Conservation (phyloP, 164 flowering plant genomes). For the Kingdonia uniflora region DNA sequence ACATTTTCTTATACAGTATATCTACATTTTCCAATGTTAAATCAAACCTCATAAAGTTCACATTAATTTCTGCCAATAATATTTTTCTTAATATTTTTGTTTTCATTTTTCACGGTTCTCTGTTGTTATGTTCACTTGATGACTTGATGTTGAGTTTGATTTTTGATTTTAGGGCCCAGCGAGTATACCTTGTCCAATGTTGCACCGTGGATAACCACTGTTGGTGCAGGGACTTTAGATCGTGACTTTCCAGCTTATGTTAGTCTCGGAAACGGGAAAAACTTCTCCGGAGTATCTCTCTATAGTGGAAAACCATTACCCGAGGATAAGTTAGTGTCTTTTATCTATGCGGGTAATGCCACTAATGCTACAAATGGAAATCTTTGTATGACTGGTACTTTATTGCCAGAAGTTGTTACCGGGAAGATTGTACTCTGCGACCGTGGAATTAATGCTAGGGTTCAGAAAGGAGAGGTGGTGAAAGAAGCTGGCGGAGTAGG, state of each 20-base stretch:
- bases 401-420: slow-evolving; percentile 42
- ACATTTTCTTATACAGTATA: too few species aligned
- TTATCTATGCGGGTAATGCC: slow-evolving; percentile 55
- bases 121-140: too few species aligned
- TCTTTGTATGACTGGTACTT: slow-evolving; percentile 45
- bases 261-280: slow-evolving; percentile 53
- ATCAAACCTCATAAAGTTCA: too few species aligned
- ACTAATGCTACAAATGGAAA: slow-evolving; percentile 34
- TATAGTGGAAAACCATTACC: slow-evolving; percentile 43
- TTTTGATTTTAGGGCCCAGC: slow-evolving; percentile 36
- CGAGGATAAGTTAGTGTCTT: slow-evolving; percentile 18
- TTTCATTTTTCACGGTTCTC: too few species aligned
- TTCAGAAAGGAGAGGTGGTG: slow-evolving; percentile 54
- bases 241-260: slow-evolving; percentile 75
- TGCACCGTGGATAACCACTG: slow-evolving; percentile 91
- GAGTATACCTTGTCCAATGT: slow-evolving; percentile 47
- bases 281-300: slow-evolving; percentile 55
- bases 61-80: too few species aligned
- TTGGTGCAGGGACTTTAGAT: slow-evolving; percentile 85
- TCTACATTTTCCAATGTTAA: too few species aligned
- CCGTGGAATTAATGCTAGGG: slow-evolving; percentile 51
- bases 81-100: too few species aligned
- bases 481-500: slow-evolving; percentile 83
- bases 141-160: too few species aligned
- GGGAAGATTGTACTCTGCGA: slow-evolving; percentile 89